Percentiles rank a stretch among this genome's conserved stretches.
phyloP scores from a whole-genome alignment of 352 stramenopile species.

The Phytophthora ramorum region DNA sequence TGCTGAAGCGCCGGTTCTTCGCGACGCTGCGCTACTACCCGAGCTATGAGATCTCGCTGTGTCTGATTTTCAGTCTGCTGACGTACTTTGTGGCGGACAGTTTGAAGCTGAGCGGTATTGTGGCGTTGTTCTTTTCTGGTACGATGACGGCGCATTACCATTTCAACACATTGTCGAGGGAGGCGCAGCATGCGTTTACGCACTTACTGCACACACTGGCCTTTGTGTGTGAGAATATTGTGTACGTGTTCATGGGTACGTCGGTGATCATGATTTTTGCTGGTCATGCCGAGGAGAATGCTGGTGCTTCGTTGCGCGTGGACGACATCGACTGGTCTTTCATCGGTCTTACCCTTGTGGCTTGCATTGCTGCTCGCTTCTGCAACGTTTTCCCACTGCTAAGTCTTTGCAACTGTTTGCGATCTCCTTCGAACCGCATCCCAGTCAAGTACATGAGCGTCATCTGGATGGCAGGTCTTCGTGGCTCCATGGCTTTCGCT shows the following conservation, averaged over 20 bases:
- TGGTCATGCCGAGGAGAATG: conserved; percentile 65
- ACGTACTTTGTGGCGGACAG: conserved; percentile 87
- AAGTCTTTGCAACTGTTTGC: conserved; percentile 75
- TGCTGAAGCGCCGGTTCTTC: conserved; percentile 82
- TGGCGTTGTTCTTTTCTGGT: conserved; percentile 94
- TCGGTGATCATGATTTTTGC: conserved; percentile 88
- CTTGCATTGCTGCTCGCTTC: conserved; percentile 74
- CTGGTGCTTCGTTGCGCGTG: conserved; percentile 63
- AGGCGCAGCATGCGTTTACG: conserved; percentile 85
- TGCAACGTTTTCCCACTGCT: conserved; percentile 84
- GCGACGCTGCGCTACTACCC: conserved; percentile 79
- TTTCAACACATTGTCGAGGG: conserved; percentile 85
- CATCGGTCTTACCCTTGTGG: conserved; percentile 76
- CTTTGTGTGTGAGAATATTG: conserved; percentile 85
- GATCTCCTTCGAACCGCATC: conserved; percentile 63
- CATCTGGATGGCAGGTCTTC: conserved; percentile 94
- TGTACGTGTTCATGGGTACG: conserved; percentile 90
- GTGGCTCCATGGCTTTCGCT: conserved; percentile 94
- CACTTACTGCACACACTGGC: conserved; percentile 84
- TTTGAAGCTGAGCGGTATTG: conserved; percentile 91
- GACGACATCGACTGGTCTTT: conserved; percentile 87
- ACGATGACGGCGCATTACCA: conserved; percentile 91
- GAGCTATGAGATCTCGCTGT: conserved; percentile 89
- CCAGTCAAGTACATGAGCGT: conserved; percentile 78
- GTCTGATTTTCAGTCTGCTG: conserved; percentile 86